Evolutionary conservation across 305 asterid species (phyloP).

Genomic region (Fraxinus albicans): DNA sequence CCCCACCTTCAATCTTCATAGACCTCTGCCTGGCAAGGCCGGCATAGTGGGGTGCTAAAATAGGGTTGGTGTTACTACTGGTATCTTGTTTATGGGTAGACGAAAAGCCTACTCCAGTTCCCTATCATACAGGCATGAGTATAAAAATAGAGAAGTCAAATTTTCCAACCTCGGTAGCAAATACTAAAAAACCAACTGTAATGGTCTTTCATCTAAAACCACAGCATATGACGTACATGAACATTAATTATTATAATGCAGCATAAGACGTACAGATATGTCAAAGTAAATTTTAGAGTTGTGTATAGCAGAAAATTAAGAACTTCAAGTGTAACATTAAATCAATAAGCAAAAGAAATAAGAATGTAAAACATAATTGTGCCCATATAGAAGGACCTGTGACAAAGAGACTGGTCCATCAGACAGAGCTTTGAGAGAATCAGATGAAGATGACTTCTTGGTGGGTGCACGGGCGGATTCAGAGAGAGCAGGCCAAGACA

Average conservation of each 20-base stretch:
- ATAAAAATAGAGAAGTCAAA: not conserved
- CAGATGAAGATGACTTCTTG: conserved; percentile 41
- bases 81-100: conserved; percentile 45
- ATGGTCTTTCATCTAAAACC: not conserved
- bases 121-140: conserved; percentile 30
- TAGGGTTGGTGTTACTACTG: conserved; percentile 33
- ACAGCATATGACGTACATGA: not conserved
- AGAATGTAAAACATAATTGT: not conserved
- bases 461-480: conserved; percentile 69
- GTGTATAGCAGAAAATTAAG: not conserved
- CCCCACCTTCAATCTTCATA: conserved; percentile 49
- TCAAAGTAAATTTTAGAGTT: not conserved
- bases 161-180: conserved; percentile 4
- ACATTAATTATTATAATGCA: not conserved
- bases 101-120: conserved; percentile 30
- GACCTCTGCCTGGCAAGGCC: conserved; percentile 49
- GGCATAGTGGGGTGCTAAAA: conserved; percentile 36
- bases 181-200: not conserved
- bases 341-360: not conserved
- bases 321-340: not conserved
- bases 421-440: conserved; percentile 37
- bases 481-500: conserved; percentile 75
- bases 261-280: not conserved
- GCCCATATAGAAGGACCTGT: conserved; percentile 44
- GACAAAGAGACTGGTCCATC: conserved; percentile 35